phyloP scores from a whole-genome alignment of 1,284 basidiomycete genomes.

The Crucibulum cyathiforme region DNA sequence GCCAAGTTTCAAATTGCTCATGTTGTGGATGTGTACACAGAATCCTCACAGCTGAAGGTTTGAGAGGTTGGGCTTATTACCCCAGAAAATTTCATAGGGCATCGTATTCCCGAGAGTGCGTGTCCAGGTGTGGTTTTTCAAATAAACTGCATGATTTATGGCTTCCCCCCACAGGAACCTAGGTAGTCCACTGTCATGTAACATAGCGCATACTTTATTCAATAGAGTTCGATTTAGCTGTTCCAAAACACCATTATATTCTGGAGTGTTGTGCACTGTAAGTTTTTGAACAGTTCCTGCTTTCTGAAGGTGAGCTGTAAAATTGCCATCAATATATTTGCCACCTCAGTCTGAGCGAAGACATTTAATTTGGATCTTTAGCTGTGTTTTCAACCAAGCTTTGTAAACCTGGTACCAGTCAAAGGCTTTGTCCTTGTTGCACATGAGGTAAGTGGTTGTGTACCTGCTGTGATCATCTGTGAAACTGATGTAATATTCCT shows the following conservation, averaged over 20 bases:
- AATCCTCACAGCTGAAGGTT: neutral
- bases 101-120: neutral
- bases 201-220: constrained; percentile 12
- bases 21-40: constrained; percentile 7
- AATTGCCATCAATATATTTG: constrained; percentile 12
- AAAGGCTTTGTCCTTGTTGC: constrained; percentile 12
- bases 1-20: constrained; percentile 10
- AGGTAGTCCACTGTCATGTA: constrained; percentile 6
- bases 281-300: constrained; percentile 15
- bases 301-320: constrained; percentile 9
- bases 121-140: neutral
- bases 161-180: constrained; percentile 7
- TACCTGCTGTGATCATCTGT: constrained; percentile 25
- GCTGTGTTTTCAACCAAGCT: constrained; percentile 9
- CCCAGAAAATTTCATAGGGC: neutral
- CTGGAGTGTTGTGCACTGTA: constrained; percentile 23
- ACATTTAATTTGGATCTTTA: constrained; percentile 2
- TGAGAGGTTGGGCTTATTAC: neutral
- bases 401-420: neutral
- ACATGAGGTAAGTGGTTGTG: constrained; percentile 20
- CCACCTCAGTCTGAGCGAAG: constrained; percentile 11
- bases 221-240: constrained; percentile 17
- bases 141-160: neutral
- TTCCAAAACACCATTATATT: constrained; percentile 25
- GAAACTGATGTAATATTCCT: constrained; percentile 25